Base-by-base conservation (phyloP, 129 eudicot species). In the Helianthus annuus region DNA sequence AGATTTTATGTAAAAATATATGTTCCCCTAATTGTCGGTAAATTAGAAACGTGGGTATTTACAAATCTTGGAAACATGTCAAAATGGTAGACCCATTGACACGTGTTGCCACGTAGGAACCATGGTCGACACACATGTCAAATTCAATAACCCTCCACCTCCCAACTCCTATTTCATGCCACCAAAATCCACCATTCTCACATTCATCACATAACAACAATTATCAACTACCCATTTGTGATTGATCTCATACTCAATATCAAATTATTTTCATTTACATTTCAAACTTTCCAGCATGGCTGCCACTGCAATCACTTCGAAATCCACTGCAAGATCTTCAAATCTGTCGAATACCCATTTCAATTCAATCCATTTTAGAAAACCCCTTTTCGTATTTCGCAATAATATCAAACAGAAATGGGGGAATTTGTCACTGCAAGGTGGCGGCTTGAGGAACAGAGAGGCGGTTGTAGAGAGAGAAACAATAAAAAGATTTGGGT, bases 91-190 rank as follows among this genome's bases (percentile, higher is more conserved):
- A 76, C 65, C 34, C 17, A 0, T 44, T 64, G 69, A 57, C 77
- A 74, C 83, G 75, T 71, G 42, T 70, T 78, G 83, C 83, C 77
- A 71, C 81, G 87, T 79, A 10, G 80, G 85, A 67, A 0, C 49
- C 73, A 45, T 69, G 38, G 16, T 53, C 40, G 59, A 68, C 67
- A 69, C 46, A 15, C 10, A 17, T 32, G 4, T 68, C 61, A 27
- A 27, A 27, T 27, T 27, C 32, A 56, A 4, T 6, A 4, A 34
- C 64, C 34, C 42, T 36, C 38, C 48, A 15, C 19, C 57, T 15
- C 51, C 51, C 57, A 16, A 40, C 44, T 10, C 39, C 73, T 64
- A 57, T 73, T 44, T 77, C 42, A 55, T 48, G 29, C 65, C 62
- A 42, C 63, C 32, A 17, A 63, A 49, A 7, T 53, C 72, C 84